Conservation (phyloP, 139 green algal species). For the Diplosphaera chodatii region DNA sequence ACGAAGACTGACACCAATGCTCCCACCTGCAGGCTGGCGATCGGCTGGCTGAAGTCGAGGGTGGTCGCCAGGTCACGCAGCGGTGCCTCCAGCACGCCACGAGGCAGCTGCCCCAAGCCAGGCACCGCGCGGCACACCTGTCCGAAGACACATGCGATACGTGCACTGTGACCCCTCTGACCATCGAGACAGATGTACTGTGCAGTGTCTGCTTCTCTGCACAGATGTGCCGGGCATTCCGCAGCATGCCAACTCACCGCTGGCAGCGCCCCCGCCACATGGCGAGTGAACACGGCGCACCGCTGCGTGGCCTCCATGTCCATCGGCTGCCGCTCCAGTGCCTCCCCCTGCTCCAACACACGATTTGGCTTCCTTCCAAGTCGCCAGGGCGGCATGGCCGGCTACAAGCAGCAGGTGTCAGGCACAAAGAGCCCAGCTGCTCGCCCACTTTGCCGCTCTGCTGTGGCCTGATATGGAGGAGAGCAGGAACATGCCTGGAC, state of each 20-base stretch:
- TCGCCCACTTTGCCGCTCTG: background rate
- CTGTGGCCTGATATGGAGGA: background rate
- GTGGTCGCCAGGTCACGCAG: background rate
- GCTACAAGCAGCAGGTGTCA: no score
- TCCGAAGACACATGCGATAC: no score
- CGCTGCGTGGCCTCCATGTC: background rate
- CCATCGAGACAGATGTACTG: no score
- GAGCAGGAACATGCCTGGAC: background rate
- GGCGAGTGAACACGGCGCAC: background rate
- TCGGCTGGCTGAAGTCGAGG: background rate
- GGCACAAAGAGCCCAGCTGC: background rate
- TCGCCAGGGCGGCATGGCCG: no score
- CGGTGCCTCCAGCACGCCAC: background rate
- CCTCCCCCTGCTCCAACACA: background rate
- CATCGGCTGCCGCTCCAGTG: background rate
- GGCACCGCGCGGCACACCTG: background rate
- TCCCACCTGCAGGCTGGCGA: background rate
- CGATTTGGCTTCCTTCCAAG: no score
- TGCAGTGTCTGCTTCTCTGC: no score
- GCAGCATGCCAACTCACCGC: no score
- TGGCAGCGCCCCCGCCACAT: background rate
- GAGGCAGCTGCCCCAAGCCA: no score
- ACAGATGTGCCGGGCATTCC: no score
- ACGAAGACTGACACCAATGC: no score
- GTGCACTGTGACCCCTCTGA: no score